These are phyloP conservation scores for Amaranthus cruentus DNA, from an alignment of 148 eudicot genomes.

Conservation along the genomic window DNA sequence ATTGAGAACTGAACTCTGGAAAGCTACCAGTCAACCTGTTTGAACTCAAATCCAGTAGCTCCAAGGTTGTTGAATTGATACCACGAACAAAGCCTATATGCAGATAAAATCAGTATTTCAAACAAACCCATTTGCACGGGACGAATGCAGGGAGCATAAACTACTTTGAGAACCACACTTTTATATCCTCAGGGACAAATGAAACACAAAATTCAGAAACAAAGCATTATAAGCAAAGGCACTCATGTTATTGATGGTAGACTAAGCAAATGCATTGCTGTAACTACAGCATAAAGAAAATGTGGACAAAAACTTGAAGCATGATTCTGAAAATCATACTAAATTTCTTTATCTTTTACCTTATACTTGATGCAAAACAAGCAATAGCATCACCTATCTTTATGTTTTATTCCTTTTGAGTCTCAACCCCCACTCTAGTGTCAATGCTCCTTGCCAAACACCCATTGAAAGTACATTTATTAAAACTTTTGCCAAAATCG, in stretches of 20 bases:
- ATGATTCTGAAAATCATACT: too few relatives aligned
- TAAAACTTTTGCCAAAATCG: too few relatives aligned
- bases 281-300: background rate
- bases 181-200: background rate
- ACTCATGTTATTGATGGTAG: background rate
- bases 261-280: background rate
- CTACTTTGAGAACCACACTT: background rate
- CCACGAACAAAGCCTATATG: constrained; percentile 60
- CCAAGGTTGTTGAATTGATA: constrained; percentile 81
- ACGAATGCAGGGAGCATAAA: background rate
- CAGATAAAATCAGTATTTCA: constrained; percentile 22
- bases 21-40: constrained; percentile 66
- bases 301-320: background rate
- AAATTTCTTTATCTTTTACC: too few relatives aligned
- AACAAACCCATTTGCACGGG: constrained; percentile 9
- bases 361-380: too few relatives aligned
- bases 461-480: too few relatives aligned
- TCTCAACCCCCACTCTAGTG: too few relatives aligned
- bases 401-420: too few relatives aligned
- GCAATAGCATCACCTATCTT: too few relatives aligned
- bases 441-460: too few relatives aligned
- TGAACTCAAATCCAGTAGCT: constrained; percentile 77
- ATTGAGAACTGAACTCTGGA: constrained; percentile 54
- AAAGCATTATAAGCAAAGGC: too few relatives aligned
- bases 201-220: background rate